Evolutionary conservation across 129 eudicot species (phyloP).

Genomic region (Artemisia annua): DNA sequence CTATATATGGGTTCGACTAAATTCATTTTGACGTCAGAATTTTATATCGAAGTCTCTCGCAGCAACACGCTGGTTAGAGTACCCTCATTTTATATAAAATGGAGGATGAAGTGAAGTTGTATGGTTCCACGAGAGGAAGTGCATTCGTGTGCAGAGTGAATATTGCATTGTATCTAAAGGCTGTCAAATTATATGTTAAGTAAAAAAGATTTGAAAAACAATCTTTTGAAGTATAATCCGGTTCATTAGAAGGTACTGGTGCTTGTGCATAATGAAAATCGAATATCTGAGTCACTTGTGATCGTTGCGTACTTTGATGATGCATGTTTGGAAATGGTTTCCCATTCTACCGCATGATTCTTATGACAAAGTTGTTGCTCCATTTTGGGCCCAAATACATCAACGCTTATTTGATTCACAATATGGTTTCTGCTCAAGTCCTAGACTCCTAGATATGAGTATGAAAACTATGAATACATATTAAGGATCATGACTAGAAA

Average conservation of each 20-base stretch:
- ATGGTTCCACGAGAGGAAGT: slow-evolving; percentile 6
- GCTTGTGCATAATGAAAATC: slow-evolving; percentile 35
- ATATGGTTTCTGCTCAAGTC: no score
- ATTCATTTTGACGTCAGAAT: no score
- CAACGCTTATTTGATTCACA: slow-evolving; percentile 26
- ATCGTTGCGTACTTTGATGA: slow-evolving; percentile 45
- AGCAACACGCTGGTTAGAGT: no score
- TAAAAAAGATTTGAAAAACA: slow-evolving; percentile 25
- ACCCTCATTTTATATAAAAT: not conserved
- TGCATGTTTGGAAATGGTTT: slow-evolving; percentile 21
- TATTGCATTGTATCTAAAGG: slow-evolving; percentile 33
- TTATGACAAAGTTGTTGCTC: slow-evolving; percentile 31
- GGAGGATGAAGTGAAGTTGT: slow-evolving; percentile 29
- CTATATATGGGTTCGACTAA: no score
- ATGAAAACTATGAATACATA: no score
- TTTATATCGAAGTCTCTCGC: no score
- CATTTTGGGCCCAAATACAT: slow-evolving; percentile 44
- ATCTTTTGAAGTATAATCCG: slow-evolving; percentile 40
- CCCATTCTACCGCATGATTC: slow-evolving; percentile 34
- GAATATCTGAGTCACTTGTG: slow-evolving; percentile 32
- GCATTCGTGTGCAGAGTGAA: slow-evolving; percentile 21
- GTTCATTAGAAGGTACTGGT: slow-evolving; percentile 35
- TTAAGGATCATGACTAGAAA: no score
- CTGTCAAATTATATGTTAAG: slow-evolving; percentile 23
- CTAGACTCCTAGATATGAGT: no score